Evolutionary conservation across 495 filamentous ascomycete genomes (phyloP), one percentile per base, ranked within the genome.

Genomic region (Penicillium cataractarum): DNA sequence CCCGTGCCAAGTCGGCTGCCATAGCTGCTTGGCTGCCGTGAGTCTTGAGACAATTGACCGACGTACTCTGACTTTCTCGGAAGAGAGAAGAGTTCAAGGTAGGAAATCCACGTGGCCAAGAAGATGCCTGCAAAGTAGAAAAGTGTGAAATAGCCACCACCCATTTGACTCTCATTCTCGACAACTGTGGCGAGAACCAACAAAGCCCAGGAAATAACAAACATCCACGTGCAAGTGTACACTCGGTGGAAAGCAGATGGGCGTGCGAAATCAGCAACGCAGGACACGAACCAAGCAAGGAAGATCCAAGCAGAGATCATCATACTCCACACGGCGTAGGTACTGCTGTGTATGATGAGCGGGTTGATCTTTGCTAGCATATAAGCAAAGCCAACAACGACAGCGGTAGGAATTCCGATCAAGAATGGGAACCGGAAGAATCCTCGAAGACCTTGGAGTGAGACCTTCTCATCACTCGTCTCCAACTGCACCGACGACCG

Each of bases 281-380:
- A 84, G 65, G 93, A 89, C 55, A 97, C 82, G 54, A 92, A 87
- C 94, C 94, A 99, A 26, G 90, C 88, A 26, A 89, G 63, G 63
- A 88, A 86, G 65, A 93, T 84, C 83, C 92, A 98, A 17, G 90
- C 82, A 17, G 89, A 88, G 2, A 97, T 65, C 83, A 92, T 90
- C 89, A 94, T 96, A 58, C 86, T 86, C 88, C 88, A 90, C 1
- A 97, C 91, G 2, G 91, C 83, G 65, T 93, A 97, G 61, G 86
- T 83, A 66, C 88, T 93, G 73, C 92, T 91, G 74, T 97, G 95
- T 19, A 94, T 78, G 65, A 98, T 91, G 62, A 88, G 82, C 4
- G 93, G 93, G 68, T 99, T 98, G 69, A 93, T 70, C 74, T 92
- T 96, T 26, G 82, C 84, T 39, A 96, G 65, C 64, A 98, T 74